Base-by-base conservation (phyloP, 257 asterid genomes). In the Cordia subcordata region DNA sequence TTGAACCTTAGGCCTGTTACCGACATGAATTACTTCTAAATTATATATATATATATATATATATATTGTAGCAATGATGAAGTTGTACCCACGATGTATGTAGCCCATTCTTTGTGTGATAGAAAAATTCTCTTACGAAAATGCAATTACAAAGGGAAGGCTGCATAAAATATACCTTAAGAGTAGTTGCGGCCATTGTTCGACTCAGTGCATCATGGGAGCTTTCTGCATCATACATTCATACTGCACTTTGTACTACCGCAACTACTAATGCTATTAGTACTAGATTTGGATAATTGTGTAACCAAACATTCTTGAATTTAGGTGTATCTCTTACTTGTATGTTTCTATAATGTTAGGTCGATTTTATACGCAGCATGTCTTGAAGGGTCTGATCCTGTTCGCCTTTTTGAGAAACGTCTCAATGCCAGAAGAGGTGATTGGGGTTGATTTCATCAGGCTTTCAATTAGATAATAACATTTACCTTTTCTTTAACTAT, bases 301-400 rank as follows among this genome's bases (percentile, higher is more conserved):
- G 47, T 42, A 39, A 39, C 44, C 12, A 39, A 39, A 39, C 44
- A 39, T 39, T 39, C 47, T 42, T 42, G 47, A 42, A 42, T 33
- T 8, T 62, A 8, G 10, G 50, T 15, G 15, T 46, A 44, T 47
- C 27, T 12, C 1, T 60, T 11, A 27, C 37, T 13, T 13, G 5
- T 32, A 20, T 18, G 0, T 10, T 37, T 53, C 1, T 14, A 11
- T 40, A 3, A 46, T 39, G 60, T 13, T 60, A 91, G 98, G 87
- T 71, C 71, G 74, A 77, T 75, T 67, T 77, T 92, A 1, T 92
- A 92, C 56, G 95, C 94, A 11, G 77, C 98, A 45, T 91, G 96
- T 79, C 73, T 91, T 61, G 90, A 91, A 69, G 98, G 98, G 37
- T 82, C 96, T 11, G 98, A 88, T 81, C 98, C 96, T 0, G 76